Conservation (phyloP, 1,139 yeast species). For the Candida sanyaensis region DNA sequence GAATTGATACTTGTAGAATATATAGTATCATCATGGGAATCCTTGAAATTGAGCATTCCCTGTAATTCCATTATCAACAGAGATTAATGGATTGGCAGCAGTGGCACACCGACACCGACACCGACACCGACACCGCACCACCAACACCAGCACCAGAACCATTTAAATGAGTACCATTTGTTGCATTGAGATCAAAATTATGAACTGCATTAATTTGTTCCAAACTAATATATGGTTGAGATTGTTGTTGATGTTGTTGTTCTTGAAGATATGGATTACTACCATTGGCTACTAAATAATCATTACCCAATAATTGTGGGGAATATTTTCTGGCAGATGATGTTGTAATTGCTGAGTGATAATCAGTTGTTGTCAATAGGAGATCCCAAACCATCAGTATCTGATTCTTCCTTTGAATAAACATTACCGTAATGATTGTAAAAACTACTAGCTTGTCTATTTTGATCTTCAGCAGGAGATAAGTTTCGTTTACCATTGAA, state of each 20-base stretch:
- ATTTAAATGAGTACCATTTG: slow-evolving; percentile 1
- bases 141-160: background rate
- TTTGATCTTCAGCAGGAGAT: slow-evolving; percentile 17
- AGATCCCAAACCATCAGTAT: slow-evolving; percentile 4
- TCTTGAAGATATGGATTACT: background rate
- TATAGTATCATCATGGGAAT: slow-evolving; percentile 24
- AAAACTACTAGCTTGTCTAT: slow-evolving; percentile 14
- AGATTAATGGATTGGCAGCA: background rate
- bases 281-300: background rate
- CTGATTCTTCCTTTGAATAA: slow-evolving; percentile 20
- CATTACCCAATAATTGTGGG: slow-evolving; percentile 2
- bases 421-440: slow-evolving; percentile 27
- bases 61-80: slow-evolving; percentile 4
- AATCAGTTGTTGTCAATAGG: slow-evolving; percentile 4
- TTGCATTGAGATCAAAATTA: slow-evolving; percentile 3
- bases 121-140: too few species aligned
- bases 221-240: slow-evolving; percentile 16
- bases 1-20: slow-evolving; percentile 17
- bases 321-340: slow-evolving; percentile 4
- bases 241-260: slow-evolving; percentile 9
- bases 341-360: slow-evolving; percentile 4
- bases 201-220: slow-evolving; percentile 16
- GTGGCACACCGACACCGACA: too few species aligned
- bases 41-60: slow-evolving; percentile 13
- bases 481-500: slow-evolving; percentile 15